Evolutionary conservation across 345 rosid genomes (phyloP).

Genomic region (Salix viminalis): DNA sequence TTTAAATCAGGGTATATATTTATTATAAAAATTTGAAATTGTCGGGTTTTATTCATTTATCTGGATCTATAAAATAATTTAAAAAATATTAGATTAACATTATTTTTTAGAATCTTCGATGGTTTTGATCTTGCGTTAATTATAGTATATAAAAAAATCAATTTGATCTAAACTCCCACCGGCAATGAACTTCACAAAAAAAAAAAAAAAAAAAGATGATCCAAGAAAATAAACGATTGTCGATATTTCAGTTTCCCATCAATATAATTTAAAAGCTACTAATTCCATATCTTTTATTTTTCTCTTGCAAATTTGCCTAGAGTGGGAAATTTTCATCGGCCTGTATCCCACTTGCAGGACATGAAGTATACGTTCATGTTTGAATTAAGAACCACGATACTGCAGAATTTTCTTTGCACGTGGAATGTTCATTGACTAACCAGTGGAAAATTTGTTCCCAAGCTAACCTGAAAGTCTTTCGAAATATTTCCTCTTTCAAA

Average conservation of each 20-base stretch:
- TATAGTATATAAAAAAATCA: too few species aligned
- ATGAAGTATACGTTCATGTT: too few species aligned
- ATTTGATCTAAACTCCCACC: too few species aligned
- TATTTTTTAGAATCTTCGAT: too few species aligned
- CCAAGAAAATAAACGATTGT: too few species aligned
- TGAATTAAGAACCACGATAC: not conserved
- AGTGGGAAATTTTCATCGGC: not conserved
- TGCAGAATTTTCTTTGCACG: not conserved
- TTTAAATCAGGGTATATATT: accelerated
- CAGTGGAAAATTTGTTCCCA: not conserved
- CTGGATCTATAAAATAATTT: too few species aligned
- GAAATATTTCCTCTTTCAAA: not conserved
- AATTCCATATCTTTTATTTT: not conserved
- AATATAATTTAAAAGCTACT: not conserved
- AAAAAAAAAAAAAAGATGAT: not conserved
- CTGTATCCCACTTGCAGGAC: too few species aligned
- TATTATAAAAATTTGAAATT: too few species aligned
- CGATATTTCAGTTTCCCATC: not conserved
- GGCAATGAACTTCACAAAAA: not conserved
- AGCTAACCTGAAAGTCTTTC: not conserved
- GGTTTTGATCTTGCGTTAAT: too few species aligned
- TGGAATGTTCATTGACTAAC: conserved; percentile 15
- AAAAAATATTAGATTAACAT: too few species aligned
- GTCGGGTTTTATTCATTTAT: accelerated
- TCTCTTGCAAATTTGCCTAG: not conserved